Base-by-base conservation (phyloP, 2,329 filamentous ascomycete species). In the Fusarium sp. region DNA sequence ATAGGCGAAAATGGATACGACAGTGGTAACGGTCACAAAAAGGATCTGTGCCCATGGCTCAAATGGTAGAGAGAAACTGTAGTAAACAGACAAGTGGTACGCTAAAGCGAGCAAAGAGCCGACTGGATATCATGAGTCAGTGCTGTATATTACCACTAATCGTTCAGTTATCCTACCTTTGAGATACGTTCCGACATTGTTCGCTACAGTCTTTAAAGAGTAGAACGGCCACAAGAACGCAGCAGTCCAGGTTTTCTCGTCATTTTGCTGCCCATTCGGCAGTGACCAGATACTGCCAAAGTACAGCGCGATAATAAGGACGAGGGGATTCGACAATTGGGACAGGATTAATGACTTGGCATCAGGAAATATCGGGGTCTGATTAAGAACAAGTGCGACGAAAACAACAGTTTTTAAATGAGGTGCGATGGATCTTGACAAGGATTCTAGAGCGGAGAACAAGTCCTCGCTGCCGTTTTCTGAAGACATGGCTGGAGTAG, bases 401-500 rank as follows among this genome's bases (percentile, higher is more conserved):
- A 70, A 63, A 5, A 70, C 25, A 8, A 70, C 22, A 8, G 44
- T 71, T 6, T 70, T 70, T 22, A 70, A 44, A 8, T 71, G 62
- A 1, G 67, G 67, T 2, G 60, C 53, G 8, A 68, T 38, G 8
- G 67, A 14, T 29, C 42, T 68, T 1, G 67, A 70, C 3, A 70
- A 25, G 6, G 67, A 63, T 18, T 70, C 67, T 22, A 70, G 4
- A 2, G 67, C 67, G 3, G 67, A 63, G 38, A 70, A 70, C 14
- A 70, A n/a, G 18, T 70, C 67, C 44, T 70, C 67, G 18, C 67
- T 46, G 22, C 29, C 44, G 30, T 52, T 68, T 55, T 45, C 50
- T 4, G 67, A 46, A 68, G 67, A 42, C 67, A 70, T 70, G 40
- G 5, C 53, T 65, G 12, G 0, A 15, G 8, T 40, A 3, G 24